These are phyloP conservation scores for Apiotrichum akiyoshidainum DNA, from an alignment of 1,284 basidiomycete species.

Conservation along the genomic window DNA sequence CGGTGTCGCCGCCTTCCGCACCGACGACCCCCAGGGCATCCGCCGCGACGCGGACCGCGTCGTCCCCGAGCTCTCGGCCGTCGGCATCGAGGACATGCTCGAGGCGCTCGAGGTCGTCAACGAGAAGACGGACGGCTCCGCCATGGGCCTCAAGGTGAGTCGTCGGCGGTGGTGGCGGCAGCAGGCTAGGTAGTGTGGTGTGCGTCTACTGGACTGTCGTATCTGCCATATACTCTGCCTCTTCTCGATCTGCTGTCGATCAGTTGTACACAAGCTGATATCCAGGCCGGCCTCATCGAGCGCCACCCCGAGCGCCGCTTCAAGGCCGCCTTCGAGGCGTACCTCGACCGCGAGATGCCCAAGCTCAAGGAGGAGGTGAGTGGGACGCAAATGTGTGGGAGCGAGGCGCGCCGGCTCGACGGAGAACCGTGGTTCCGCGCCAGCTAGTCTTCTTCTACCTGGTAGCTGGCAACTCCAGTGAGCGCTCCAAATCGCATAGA, in stretches of 20 bases:
- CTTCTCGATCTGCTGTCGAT: background rate
- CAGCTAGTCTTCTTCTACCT: too few species aligned
- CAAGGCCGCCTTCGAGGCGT: constrained; percentile 91
- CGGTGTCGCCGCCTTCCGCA: constrained; percentile 34
- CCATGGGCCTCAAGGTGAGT: constrained; percentile 59
- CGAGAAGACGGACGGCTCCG: constrained; percentile 88
- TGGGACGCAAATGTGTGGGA: background rate
- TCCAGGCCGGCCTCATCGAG: constrained; percentile 80
- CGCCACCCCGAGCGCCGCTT: constrained; percentile 90
- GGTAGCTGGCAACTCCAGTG: too few species aligned
- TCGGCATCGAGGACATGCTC: constrained; percentile 86
- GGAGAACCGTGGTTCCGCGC: too few species aligned
- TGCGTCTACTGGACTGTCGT: too few species aligned
- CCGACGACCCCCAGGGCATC: constrained; percentile 65
- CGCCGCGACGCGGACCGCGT: constrained; percentile 49
- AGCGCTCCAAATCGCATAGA: too few species aligned
- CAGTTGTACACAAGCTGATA: constrained; percentile 17
- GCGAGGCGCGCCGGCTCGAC: background rate
- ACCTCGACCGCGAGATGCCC: constrained; percentile 83
- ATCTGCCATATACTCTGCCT: background rate
- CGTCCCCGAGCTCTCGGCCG: constrained; percentile 70
- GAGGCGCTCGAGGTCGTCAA: constrained; percentile 86
- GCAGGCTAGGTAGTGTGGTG: background rate
- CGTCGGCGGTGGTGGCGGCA: background rate
- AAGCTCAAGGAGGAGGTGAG: constrained; percentile 65